Base-by-base conservation (phyloP, 2,329 filamentous ascomycete genomes). In the Drechslera avenae region DNA sequence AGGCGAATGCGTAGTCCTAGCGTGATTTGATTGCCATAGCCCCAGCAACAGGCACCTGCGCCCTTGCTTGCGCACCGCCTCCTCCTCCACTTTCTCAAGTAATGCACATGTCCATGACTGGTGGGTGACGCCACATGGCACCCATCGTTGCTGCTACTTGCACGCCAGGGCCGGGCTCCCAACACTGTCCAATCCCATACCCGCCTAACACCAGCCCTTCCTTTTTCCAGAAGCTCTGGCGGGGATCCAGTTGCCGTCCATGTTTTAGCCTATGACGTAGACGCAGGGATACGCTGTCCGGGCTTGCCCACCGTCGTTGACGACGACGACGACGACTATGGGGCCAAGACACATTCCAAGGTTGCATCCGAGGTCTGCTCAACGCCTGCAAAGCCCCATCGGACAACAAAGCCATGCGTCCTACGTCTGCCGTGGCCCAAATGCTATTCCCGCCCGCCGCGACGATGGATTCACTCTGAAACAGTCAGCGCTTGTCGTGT, bases 81-180 rank as follows among this genome's bases (percentile, higher is more conserved):
- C 53, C 60, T 60, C 53, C 21, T 45, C 37, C 46, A 52, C 50
- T 34, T 53, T 60, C 55, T 43, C 57, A 66, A 59, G 64, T 64
- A 63, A 54, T 47, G 32, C 46, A 55, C 45, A 32, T 36, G 33
- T 9, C 9, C 55, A 39, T 61, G 9, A 63, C 43, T 66, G 62
- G 58, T 19, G 52, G 43, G 55, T 52, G 56, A 55, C 60, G 62
- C 64, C 63, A 65, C 63, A 57, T 31, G n/a, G n/a, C n/a, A n/a
- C n/a, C n/a, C n/a, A n/a, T n/a, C n/a, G 51, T 16, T 10, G 40
- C 39, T 49, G 42, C 21, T 23, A 23, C 21, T 23, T 23, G 21
- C 21, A 7, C 21, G 6, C 21, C 21, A 8, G 21, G 21, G 21
- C 6, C 21, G 3, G 9, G 3, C 21, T 28, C 26, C 26, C 26